phyloP scores from a whole-genome alignment of 352 stramenopile species.

The Phytophthora tentaculata region DNA sequence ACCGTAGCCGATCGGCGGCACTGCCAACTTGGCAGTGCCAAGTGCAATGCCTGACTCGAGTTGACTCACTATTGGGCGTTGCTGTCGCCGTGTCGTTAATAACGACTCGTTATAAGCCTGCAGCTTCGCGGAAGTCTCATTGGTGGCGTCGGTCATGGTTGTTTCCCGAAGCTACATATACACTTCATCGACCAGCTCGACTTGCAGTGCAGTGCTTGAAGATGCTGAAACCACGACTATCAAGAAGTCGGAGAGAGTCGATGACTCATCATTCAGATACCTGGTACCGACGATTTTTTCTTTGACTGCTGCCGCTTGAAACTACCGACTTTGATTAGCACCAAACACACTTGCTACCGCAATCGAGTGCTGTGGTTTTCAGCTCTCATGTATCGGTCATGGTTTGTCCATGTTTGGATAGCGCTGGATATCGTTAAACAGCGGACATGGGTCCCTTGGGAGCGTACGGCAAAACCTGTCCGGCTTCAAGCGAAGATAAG shows the following conservation, averaged over 20 bases:
- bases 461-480: constrained; percentile 14
- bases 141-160: constrained; percentile 1
- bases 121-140: background rate
- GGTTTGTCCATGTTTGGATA: too few relatives aligned
- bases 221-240: too few relatives aligned
- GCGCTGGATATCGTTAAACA: too few relatives aligned
- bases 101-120: background rate
- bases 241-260: too few relatives aligned
- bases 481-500: constrained; percentile 9
- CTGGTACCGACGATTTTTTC: too few relatives aligned
- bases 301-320: too few relatives aligned
- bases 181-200: background rate
- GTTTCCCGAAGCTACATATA: background rate
- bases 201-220: too few relatives aligned
- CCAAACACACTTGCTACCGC: too few relatives aligned
- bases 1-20: constrained; percentile 20
- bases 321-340: too few relatives aligned
- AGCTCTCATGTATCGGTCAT: background rate
- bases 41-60: constrained; percentile 2
- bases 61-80: background rate
- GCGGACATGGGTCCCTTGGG: constrained; percentile 20
- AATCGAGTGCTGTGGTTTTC: background rate
- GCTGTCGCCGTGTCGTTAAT: background rate
- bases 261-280: too few relatives aligned
- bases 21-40: too few relatives aligned